phyloP scores from a whole-genome alignment of 306 rosid genomes.

The Rosa multiflora region DNA sequence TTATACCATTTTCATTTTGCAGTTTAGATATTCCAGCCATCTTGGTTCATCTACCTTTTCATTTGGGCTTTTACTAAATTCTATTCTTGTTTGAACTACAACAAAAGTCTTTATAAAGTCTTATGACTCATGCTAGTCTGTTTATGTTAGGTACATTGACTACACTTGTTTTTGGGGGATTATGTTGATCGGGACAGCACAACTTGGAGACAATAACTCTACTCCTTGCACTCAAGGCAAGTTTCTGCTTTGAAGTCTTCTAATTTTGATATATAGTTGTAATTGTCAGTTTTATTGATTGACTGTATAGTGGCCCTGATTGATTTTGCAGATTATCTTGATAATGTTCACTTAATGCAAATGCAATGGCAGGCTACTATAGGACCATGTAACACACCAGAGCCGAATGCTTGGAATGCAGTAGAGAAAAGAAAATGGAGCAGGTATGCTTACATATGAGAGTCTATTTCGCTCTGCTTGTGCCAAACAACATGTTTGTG shows the following conservation, averaged over 20 bases:
- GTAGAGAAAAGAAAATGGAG: slow-evolving; percentile 92
- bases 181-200: slow-evolving; percentile 99
- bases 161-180: slow-evolving; percentile 89
- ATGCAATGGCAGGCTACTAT: not conserved
- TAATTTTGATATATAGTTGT: slow-evolving; percentile 20
- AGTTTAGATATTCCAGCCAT: too few relatives aligned
- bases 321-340: too few relatives aligned
- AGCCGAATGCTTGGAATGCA: slow-evolving; percentile 88
- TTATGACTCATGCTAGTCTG: too few relatives aligned
- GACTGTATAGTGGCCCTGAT: too few relatives aligned
- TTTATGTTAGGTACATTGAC: too few relatives aligned
- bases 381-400: slow-evolving; percentile 78
- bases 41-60: too few relatives aligned
- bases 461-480: slow-evolving; percentile 8
- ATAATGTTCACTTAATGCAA: too few relatives aligned
- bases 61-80: too few relatives aligned
- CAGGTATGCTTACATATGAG: slow-evolving; percentile 54
- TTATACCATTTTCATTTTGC: too few relatives aligned
- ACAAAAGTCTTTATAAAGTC: too few relatives aligned
- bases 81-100: too few relatives aligned
- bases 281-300: slow-evolving; percentile 21
- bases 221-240: slow-evolving; percentile 94
- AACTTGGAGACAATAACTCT: slow-evolving; percentile 71
- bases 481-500: not conserved
- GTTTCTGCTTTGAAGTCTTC: slow-evolving; percentile 29